phyloP scores from a whole-genome alignment of 345 rosid genomes.

The Gossypium herbaceum region DNA sequence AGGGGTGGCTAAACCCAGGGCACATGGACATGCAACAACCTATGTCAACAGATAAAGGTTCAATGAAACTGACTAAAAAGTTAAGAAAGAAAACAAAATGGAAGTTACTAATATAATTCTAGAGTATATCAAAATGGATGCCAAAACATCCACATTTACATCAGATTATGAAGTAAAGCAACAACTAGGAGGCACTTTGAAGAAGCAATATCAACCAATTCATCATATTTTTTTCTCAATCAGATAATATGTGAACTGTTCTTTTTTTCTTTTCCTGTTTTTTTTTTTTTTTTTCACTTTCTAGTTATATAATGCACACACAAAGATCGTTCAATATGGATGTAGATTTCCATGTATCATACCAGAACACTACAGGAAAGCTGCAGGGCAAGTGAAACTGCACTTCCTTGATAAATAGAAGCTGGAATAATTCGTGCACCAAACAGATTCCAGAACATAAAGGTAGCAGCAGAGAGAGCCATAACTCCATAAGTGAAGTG shows the following conservation, averaged over 20 bases:
- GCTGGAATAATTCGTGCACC: constrained; percentile 62
- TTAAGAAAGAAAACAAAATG: neutral
- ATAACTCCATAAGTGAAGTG: constrained; percentile 96
- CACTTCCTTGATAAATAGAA: constrained; percentile 59
- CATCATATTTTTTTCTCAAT: neutral
- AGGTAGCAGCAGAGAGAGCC: constrained; percentile 91
- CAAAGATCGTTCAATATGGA: neutral
- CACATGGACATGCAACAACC: constrained; percentile 99
- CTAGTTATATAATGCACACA: neutral
- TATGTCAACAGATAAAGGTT: constrained; percentile 32
- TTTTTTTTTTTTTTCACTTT: neutral
- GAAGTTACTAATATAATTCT: neutral
- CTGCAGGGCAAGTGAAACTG: constrained; percentile 84
- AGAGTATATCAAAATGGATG: neutral
- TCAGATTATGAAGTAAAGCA: constrained; percentile 1
- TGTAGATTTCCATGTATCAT: constrained; percentile 20
- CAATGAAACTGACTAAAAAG: neutral
- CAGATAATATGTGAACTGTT: neutral
- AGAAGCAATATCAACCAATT: neutral
- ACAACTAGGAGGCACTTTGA: neutral
- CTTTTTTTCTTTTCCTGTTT: too few species aligned
- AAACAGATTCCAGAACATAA: constrained; percentile 84
- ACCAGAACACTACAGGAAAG: constrained; percentile 98
- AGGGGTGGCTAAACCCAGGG: constrained; percentile 97
- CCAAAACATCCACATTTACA: neutral